Evolutionary conservation across 805 yeast genomes (phyloP), one percentile per base, ranked within the genome.

Genomic region (Hanseniaspora thailandica): DNA sequence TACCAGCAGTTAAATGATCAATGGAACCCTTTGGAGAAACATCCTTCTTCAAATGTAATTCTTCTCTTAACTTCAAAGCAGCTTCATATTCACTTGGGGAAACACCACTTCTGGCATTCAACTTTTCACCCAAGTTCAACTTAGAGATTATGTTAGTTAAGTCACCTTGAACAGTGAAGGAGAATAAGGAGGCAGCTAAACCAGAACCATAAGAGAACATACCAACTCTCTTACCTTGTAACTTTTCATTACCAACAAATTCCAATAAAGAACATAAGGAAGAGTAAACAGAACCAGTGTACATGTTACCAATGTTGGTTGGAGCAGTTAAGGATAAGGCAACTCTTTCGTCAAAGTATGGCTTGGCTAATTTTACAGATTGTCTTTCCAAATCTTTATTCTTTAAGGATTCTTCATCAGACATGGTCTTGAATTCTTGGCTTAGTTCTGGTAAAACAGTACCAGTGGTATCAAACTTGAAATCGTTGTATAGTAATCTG

Each of bases 121-220:
- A 77, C 68, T 78, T 80, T 63, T 75, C 64, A 64, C 82, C 80
- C 59, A 93, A 72, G 69, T 84, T 77, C 63, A 90, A 77, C 55
- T 72, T 75, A 59, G 77, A 68, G 58, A 77, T 77, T 59, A 89
- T 83, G 57, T 75, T 61, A 28, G 84, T 71, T 57, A 89, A 74
- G 69, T 93, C 97, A 55, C 94, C 96, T 58, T 75, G 77, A 57
- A 93, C 86, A 57, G 72, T 77, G 59, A 82, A 80, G 43, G 95
- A 83, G 72, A 79, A 85, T 70, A 93, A 73, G 38, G 96, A 80
- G 17, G 97, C 77, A 44, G 99, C 99, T 58, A 93, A 78, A 65
- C 99, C 99, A 15, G 97, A 90, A 61, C 99, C 99, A 70, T 93
- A 93, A 20, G 98, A 93, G 75, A 89, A 93, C 62, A 89, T 67